Conservation (phyloP, 1,139 yeast species). For the Blastobotrys arbuscula region DNA sequence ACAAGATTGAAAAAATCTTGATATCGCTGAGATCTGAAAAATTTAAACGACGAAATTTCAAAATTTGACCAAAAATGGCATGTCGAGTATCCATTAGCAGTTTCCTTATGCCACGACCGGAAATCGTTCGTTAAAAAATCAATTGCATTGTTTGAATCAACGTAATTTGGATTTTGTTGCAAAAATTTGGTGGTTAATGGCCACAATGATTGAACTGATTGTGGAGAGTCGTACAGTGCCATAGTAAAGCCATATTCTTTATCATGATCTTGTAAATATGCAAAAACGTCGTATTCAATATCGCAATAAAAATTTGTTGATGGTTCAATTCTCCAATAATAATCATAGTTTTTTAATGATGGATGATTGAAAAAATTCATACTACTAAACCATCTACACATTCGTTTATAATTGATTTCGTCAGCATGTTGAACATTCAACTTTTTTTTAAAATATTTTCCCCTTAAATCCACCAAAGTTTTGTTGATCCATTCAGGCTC, state of each 20-base stretch:
- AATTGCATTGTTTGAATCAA: slow-evolving; percentile 61
- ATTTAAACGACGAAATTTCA: slow-evolving; percentile 76
- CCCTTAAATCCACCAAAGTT: slow-evolving; percentile 36
- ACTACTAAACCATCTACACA: slow-evolving; percentile 72
- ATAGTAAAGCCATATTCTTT: slow-evolving; percentile 68
- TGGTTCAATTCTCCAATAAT: slow-evolving; percentile 82
- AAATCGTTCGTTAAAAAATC: slow-evolving; percentile 64
- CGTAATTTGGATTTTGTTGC: slow-evolving; percentile 50
- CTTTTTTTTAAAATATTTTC: slow-evolving; percentile 38
- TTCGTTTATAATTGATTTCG: slow-evolving; percentile 60
- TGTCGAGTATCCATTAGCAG: slow-evolving; percentile 67
- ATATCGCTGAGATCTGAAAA: slow-evolving; percentile 63
- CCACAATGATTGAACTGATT: slow-evolving; percentile 60
- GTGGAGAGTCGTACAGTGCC: slow-evolving; percentile 61
- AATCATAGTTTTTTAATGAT: slow-evolving; percentile 47
- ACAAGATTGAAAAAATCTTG: slow-evolving; percentile 56
- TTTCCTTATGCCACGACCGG: slow-evolving; percentile 38
- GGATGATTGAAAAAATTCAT: slow-evolving; percentile 54
- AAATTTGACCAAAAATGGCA: slow-evolving; percentile 90
- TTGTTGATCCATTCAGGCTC: slow-evolving; percentile 55
- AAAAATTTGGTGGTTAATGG: slow-evolving; percentile 62
- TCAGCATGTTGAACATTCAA: slow-evolving; percentile 60
- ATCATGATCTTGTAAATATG: slow-evolving; percentile 58
- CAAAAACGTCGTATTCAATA: slow-evolving; percentile 69
- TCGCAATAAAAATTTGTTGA: slow-evolving; percentile 59